These are phyloP conservation scores for Plasmodium adleri DNA, from an alignment of 169 alveolate genomes.

Conservation along the genomic window DNA sequence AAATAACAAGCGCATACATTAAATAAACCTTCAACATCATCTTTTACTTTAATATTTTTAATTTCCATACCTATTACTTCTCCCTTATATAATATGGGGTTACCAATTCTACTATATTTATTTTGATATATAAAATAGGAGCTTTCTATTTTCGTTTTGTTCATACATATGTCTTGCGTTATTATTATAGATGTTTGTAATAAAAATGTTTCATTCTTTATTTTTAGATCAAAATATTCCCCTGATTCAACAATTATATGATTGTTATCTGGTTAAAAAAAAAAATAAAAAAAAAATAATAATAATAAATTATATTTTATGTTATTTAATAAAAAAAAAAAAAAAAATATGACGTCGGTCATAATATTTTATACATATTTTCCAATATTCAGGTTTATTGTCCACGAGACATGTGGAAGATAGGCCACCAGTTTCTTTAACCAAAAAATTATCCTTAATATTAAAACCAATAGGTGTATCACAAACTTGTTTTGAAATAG, in stretches of 20 bases:
- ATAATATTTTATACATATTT: constrained; percentile 19
- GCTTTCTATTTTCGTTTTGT: constrained; percentile 22
- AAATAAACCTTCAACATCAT: constrained; percentile 61
- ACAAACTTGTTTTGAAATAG: constrained; percentile 43
- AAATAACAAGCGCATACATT: constrained; percentile 46
- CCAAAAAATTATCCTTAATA: constrained; percentile 24
- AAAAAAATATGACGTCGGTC: no score
- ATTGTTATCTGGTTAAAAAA: constrained; percentile 4
- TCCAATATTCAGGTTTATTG: constrained; percentile 39
- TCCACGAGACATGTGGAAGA: constrained; percentile 46
- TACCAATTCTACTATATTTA: constrained; percentile 19
- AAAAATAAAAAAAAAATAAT: not conserved
- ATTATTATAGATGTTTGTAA: constrained; percentile 48
- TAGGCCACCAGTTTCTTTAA: constrained; percentile 1
- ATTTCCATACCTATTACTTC: constrained; percentile 53
- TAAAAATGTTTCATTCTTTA: constrained; percentile 26
- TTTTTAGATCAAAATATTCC: constrained; percentile 31
- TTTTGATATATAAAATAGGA: constrained; percentile 21
- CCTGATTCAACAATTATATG: constrained; percentile 54
- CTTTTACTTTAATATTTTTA: constrained; percentile 43
- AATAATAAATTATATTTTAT: not conserved
- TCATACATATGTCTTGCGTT: constrained; percentile 28
- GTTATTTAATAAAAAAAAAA: not conserved
- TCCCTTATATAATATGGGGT: constrained; percentile 56
- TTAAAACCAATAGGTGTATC: constrained; percentile 59